Evolutionary conservation across 1,284 basidiomycete genomes (phyloP), one percentile per base, ranked within the genome.

Genomic region (Ganoderma boninense): DNA sequence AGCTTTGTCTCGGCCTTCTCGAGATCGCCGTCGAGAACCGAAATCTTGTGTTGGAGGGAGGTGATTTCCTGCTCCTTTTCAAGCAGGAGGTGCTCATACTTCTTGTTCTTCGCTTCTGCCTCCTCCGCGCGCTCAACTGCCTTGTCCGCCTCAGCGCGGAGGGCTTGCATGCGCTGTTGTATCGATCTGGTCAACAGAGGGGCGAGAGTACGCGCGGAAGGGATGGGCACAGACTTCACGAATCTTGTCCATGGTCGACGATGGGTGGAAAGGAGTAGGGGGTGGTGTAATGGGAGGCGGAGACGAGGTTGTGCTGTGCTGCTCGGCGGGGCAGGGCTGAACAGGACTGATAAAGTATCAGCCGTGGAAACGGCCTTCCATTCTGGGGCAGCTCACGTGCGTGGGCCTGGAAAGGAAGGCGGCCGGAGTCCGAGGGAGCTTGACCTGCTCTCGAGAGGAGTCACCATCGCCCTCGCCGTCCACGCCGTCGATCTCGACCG

Each of bases 61-160:
- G 85, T 85, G 78, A 97, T 94, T 80, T 95, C 92, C 82, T 99
- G 97, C 42, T 99, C 97, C 79, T 93, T 94, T 79, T 90, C 87
- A 52, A 98, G 89, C 60, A 97, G 81, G 59, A 87, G 81, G 82
- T 97, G 96, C 79, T 97, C 93, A 74, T 87, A 85, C 78, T 88
- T 87, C 90, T 97, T 98, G 87, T 89, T 90, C 86, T 95, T 92
- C 8, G 85, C 86, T 81, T 98, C 96, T n/a, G 95, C 93, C 11
- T 82, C 86, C 78, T 97, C 96, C 54, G 96, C 96, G 69, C 96
- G 93, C 49, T 83, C 81, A 70, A 92, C 84, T 57, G 96, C 94
- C 68, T 82, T 82, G 82, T 99, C 97, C 66, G 95, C 96, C 86
- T 99, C 97, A 65, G 83, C 81, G 75, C 97, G 96, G 78, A 99